Evolutionary conservation across 768 basidiomycete species (phyloP), one percentile per base, ranked within the genome.

Genomic region (Antrodiella citrinella): DNA sequence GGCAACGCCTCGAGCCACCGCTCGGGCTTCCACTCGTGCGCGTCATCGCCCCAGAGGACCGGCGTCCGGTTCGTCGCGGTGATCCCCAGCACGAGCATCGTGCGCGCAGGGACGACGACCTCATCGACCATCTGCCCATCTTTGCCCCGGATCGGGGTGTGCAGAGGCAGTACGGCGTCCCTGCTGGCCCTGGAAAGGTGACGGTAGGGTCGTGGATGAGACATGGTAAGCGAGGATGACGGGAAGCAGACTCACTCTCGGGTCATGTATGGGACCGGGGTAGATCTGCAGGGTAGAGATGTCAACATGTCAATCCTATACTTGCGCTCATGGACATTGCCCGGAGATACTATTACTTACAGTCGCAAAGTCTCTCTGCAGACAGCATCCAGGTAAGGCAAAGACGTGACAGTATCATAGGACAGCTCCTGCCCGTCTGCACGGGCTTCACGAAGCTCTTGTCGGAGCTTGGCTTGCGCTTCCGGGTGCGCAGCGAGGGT

Each of bases 351-450:
- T n/a, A n/a, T n/a, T 9, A 72, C 64, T 51, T 78, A 70, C 3
- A 81, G 45, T 0, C 83, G 73, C 51, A 84, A 59, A 0, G 73
- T 76, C 62, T 84, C 83, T 2, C 77, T 72, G 2, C 82, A 70
- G 4, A 83, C 73, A 11, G 69, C 71, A 51, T 86, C 86, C 11
- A 89, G 76, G 57, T 82, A 85, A 0, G 81, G 74, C 2, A 89
- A 67, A 0, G 72, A 19, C 50, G 67, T 57, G 19, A 76, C 58
- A 11, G 62, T 59, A 41, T 74, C 72, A 47, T 72, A 73, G 2
- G 56, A 45, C 2, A 74, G 48, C 24, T 70, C 65, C 1, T 48
- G 56, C 7, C 56, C 56, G 23, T 58, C 47, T 2, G 45, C 53
- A 3, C 52, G 49, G 2, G 67, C 67, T 20, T 59, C 46, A 1